Evolutionary conservation across 805 yeast genomes (phyloP), one percentile per base, ranked within the genome.

Genomic region (Myxozyma mucilagina): DNA sequence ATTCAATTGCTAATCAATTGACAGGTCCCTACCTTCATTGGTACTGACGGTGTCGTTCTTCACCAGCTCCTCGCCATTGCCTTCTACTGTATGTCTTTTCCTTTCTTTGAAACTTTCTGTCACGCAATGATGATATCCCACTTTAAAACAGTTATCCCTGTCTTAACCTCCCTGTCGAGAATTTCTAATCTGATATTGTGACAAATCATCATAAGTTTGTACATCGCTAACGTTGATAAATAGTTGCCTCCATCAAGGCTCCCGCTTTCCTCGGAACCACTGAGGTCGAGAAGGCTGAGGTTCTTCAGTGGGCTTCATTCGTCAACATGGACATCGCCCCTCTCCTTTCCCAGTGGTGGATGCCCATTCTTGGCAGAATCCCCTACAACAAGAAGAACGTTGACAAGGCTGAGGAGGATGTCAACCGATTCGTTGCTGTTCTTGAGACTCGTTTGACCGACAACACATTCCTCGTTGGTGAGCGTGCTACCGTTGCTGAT

Each of bases 341-440:
- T 50, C 70, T 75, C 60, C 69, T 80, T 55, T 81, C 82, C 60
- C 70, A 66, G 42, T 82, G 83, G 67, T 83, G 89, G 76, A 73
- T 74, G 61, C 87, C 90, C 68, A 72, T 87, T 57, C 71, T 75
- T 51, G 97, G 97, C 70, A 75, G 72, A 56, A 73, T 66, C 57
- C 92, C 96, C 67, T 90, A 84, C 86, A 86, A 88, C 87, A 87
- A 88, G 84, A 87, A 85, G 77, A 61, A 29, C 59, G 82, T 82
- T 62, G 88, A 86, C 60, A 67, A 71, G 60, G 71, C 80, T 66
- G 80, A 78, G 47, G 70, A 70, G 51, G 72, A 78, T 57, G 18
- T 55, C 32, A 65, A 55, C 47, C 35, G 53, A 18, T 41, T 45
- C 57, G 43, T 53, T 38, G 45, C 54, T 44, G 14, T 36, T 45